phyloP scores from a whole-genome alignment of 768 basidiomycete genomes.

The Hypholoma fasciculare region DNA sequence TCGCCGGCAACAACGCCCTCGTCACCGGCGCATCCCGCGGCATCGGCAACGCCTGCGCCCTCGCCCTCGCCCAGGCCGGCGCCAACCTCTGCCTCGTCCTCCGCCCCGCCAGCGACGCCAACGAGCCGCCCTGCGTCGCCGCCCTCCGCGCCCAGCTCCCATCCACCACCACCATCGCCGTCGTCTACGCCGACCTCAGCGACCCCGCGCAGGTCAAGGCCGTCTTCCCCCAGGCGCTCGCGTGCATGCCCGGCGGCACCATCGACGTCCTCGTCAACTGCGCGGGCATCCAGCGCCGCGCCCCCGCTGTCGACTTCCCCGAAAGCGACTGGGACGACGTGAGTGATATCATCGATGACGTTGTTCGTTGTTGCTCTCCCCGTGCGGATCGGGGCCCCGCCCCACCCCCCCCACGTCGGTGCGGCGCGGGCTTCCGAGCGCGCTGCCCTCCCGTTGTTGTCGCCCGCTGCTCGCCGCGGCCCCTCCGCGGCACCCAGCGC shows the following conservation, averaged over 20 bases:
- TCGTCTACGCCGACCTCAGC: background rate
- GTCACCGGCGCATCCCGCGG: conserved; percentile 81
- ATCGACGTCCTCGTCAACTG: conserved; percentile 72
- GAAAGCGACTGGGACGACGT: conserved; percentile 73
- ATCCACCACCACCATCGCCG: conserved; percentile 10
- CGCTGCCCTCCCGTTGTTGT: background rate
- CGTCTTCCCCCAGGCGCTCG: conserved; percentile 36
- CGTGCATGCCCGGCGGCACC: conserved; percentile 38
- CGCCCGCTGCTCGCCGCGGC: background rate
- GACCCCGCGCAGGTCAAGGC: conserved; percentile 25
- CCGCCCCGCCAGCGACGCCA: conserved; percentile 25
- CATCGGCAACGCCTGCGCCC: conserved; percentile 51
- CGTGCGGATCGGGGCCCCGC: background rate
- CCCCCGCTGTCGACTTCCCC: conserved; percentile 60
- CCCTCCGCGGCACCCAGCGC: background rate
- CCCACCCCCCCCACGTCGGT: background rate
- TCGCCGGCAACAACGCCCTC: conserved; percentile 67
- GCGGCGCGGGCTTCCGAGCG: background rate
- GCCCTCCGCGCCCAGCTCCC: background rate
- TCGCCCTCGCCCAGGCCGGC: conserved; percentile 51
- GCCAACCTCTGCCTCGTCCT: conserved; percentile 48
- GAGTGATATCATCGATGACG: conserved; percentile 18
- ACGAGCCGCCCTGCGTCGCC: conserved; percentile 2
- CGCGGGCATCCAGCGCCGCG: conserved; percentile 60
- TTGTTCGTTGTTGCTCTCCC: background rate